Evolutionary conservation across 495 filamentous ascomycete genomes (phyloP).

Genomic region (Daldinia concentrica): DNA sequence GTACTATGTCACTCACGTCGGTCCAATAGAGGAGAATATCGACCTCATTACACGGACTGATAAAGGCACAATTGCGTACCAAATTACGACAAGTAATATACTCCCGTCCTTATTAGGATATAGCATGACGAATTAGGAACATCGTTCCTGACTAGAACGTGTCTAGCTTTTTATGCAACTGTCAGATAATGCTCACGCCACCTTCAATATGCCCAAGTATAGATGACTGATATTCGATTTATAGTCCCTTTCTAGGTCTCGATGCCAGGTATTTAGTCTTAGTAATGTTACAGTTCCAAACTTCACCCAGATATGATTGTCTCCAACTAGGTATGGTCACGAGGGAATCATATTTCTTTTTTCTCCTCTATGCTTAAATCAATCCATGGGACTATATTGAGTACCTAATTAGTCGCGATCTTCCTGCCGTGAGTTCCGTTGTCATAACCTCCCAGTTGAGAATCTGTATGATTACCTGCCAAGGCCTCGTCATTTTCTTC

Average conservation of each 20-base stretch:
- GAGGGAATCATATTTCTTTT: neutral
- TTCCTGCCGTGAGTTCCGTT: neutral
- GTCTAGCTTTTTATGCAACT: slow-evolving; percentile 17
- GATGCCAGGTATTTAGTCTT: neutral
- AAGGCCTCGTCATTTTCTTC: neutral
- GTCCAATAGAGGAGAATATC: slow-evolving; percentile 10
- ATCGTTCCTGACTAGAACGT: neutral
- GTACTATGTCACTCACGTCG: slow-evolving; percentile 1
- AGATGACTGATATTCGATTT: neutral
- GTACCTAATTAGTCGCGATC: neutral
- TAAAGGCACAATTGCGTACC: slow-evolving; percentile 13
- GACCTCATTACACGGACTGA: slow-evolving; percentile 5
- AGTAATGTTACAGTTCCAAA: slow-evolving; percentile 1
- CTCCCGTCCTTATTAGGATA: slow-evolving; percentile 22
- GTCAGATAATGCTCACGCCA: neutral
- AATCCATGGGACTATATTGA: neutral
- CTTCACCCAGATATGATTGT: neutral
- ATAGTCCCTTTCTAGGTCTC: neutral
- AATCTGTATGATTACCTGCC: neutral
- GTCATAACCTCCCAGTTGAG: neutral
- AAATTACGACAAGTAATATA: slow-evolving; percentile 24
- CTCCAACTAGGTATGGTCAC: neutral
- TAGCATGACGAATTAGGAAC: slow-evolving; percentile 24
- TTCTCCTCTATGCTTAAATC: neutral
- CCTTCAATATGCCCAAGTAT: neutral